Evolutionary conservation across 1,284 basidiomycete species (phyloP), one percentile per base, ranked within the genome.

Genomic region (Microbotryum saponariae): DNA sequence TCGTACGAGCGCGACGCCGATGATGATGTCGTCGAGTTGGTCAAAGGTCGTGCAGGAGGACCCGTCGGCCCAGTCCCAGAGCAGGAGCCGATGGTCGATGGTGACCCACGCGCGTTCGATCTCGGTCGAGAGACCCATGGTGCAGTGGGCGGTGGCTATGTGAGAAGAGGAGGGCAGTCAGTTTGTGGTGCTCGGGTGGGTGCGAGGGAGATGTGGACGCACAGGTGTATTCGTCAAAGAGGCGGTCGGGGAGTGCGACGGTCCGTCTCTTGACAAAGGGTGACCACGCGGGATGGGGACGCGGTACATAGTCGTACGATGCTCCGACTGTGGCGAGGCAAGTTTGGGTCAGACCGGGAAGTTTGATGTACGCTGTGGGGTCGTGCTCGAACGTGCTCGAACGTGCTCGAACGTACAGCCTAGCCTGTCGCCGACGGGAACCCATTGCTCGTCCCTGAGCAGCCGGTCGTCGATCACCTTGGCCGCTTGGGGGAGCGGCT

Each of bases 41-140:
- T 89, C 85, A 74, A 90, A 96, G 27, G 91, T 89, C 71, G 83
- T 86, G 70, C 92, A 84, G 73, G 90, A 88, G 75, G 88, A 91
- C 86, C 89, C 89, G 72, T 96, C 89, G 55, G 85, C 79, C 76
- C 97, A 99, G 76, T 97, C 91, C 96, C 96, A 98, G 31, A 99
- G 79, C 73, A 96, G 91, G 48, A 99, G 80, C 71, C 90, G 89
- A 75, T 94, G 87, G 78, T 97, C 91, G 65, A 97, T 87, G 12
- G 90, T 87, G 70, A 97, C 89, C 91, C 93, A 99, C 0, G 90
- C 93, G 55, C 92, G 83, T 70, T 91, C 90, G 66, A 98, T 90
- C 71, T 93, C 89, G 37, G 92, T 86, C 73, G 98, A 85, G 59
- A 99, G 77, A 12, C 94, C 94, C 88, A 96, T 92, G 23, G 70